Evolutionary conservation across 2,329 filamentous ascomycete genomes (phyloP), one percentile per base, ranked within the genome.

Genomic region (Fusarium sp.): DNA sequence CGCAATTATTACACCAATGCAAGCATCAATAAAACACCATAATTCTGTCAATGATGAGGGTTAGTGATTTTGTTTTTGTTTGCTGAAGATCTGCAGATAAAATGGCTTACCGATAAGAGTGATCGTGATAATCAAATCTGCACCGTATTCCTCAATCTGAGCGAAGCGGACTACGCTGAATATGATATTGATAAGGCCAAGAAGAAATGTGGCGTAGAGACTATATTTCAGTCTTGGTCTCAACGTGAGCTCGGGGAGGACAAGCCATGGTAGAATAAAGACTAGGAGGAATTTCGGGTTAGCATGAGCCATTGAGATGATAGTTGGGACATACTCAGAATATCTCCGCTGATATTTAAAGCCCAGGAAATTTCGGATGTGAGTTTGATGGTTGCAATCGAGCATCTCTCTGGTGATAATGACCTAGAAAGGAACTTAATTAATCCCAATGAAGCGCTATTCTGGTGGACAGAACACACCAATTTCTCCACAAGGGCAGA

Each of bases 191-290:
- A 69, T 35, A 6, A 63, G 9, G 1, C 67, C 66, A 3, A 70
- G 57, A 0, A 68, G 44, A 35, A 70, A 66, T 0, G 62, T 69
- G 13, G 35, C 56, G 21, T 69, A 70, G 1, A 70, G 11, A 7
- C 62, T 62, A 5, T 59, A 52, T 18, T 50, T 42, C 1, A 69
- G 20, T 11, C 35, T 26, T 15, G 33, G 38, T 10, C 33, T 44
- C 5, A 70, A n/a, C 7, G 56, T 59, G 1, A 69, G 42, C 13
- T 53, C 62, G 1, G 53, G 49, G 4, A 69, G 24, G 2, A 70
- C 59, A 13, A 69, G 44, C 66, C 67, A 69, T 5, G 67, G 67
- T 3, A 70, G 28, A 16, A 50, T 21, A 13, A 66, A 70, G 3
- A 69, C 67, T 69, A 16, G 3, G 8, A 1, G 16, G 1, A 3